Conservation (phyloP, 805 yeast species). For the baker's yeast (Saccharomyces cerevisiae) region DNA sequence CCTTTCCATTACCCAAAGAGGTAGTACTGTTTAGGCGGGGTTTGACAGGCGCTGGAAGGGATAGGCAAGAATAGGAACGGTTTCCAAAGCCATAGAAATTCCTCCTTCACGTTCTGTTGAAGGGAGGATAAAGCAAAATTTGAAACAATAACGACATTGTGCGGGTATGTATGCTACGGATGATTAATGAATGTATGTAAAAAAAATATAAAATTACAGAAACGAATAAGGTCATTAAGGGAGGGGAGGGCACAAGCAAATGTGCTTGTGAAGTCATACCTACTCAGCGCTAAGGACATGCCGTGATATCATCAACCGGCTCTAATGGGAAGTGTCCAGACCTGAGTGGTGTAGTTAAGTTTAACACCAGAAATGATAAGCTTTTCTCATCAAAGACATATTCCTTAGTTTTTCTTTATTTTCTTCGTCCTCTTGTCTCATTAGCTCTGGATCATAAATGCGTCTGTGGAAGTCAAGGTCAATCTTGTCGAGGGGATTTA, state of each 20-base stretch:
- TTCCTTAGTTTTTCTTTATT: slow-evolving; percentile 21
- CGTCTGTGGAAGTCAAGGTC: slow-evolving; percentile 40
- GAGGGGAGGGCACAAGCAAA: not conserved
- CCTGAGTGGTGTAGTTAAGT: not conserved
- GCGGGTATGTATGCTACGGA: not conserved
- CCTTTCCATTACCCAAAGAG: not conserved
- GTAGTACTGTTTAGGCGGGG: not conserved
- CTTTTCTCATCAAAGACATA: not conserved
- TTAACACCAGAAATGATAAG: slow-evolving; percentile 6
- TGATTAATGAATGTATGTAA: not conserved
- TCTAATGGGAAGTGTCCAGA: not conserved
- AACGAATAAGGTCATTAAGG: not conserved
- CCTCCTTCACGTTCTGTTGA: not conserved
- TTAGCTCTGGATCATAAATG: slow-evolving; percentile 31
- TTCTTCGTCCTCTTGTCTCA: slow-evolving; percentile 36
- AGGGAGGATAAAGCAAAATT: not conserved
- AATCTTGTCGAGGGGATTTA: slow-evolving; percentile 31
- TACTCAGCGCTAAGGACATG: not conserved
- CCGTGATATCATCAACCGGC: not conserved
- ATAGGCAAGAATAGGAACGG: not conserved
- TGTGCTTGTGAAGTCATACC: not conserved
- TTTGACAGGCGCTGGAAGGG: not conserved
- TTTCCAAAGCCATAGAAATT: not conserved
- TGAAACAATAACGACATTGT: not conserved
- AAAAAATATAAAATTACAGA: not conserved